These are phyloP conservation scores for Hanseniaspora jakobsenii DNA, from an alignment of 805 yeast genomes.

Conservation along the genomic window DNA sequence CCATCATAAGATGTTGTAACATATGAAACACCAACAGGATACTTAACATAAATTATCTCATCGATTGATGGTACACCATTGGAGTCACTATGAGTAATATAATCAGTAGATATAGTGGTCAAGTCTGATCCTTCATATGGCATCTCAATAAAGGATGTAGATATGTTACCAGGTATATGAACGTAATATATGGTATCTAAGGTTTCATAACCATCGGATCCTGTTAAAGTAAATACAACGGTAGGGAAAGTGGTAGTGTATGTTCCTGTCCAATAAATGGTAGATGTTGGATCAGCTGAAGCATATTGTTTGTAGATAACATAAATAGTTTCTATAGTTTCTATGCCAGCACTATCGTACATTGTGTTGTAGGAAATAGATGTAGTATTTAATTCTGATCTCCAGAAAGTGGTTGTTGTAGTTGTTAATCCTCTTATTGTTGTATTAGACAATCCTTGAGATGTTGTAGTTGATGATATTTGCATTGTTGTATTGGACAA, in stretches of 20 bases:
- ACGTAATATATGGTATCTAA: slow-evolving; percentile 18
- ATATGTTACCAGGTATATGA: slow-evolving; percentile 16
- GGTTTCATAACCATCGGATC: slow-evolving; percentile 17
- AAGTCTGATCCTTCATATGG: slow-evolving; percentile 4
- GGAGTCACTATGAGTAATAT: background rate
- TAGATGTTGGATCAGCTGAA: background rate
- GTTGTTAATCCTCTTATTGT: background rate
- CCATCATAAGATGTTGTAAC: background rate
- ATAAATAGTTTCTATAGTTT: slow-evolving; percentile 9
- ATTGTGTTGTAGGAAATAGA: background rate
- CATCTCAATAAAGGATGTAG: slow-evolving; percentile 7
- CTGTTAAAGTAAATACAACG: slow-evolving; percentile 12
- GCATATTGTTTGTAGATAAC: background rate
- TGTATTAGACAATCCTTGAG: background rate
- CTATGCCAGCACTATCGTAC: background rate
- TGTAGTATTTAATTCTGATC: background rate
- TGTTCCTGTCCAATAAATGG: slow-evolving; percentile 12
- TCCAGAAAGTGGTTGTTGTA: background rate
- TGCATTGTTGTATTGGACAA: too few species aligned
- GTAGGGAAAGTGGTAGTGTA: slow-evolving; percentile 13
- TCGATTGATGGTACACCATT: background rate
- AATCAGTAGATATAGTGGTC: slow-evolving; percentile 1
- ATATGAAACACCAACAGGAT: background rate
- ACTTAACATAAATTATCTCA: slow-evolving; percentile 1
- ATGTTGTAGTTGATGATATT: background rate